These are phyloP conservation scores for Fagus sylvatica DNA, from an alignment of 306 rosid species.

Conservation along the genomic window DNA sequence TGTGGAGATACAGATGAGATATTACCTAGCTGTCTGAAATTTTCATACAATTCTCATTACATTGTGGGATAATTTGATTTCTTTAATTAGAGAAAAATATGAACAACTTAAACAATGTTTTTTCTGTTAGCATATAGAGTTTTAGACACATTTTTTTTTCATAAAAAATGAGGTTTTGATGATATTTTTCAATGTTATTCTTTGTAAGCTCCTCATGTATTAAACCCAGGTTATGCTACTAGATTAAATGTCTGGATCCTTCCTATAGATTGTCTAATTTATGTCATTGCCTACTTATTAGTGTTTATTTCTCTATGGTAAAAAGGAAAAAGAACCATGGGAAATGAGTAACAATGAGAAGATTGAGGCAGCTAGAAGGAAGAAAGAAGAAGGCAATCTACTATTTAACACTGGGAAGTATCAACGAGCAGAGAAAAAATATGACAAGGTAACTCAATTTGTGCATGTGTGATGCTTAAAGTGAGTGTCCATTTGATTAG, in stretches of 20 bases:
- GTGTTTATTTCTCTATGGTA: slow-evolving; percentile 19
- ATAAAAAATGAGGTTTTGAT: neutral
- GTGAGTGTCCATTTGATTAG: neutral
- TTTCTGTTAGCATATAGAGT: neutral
- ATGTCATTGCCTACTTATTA: neutral
- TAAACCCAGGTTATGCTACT: neutral
- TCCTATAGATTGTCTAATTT: neutral
- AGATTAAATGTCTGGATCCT: neutral
- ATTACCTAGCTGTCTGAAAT: slow-evolving; percentile 1
- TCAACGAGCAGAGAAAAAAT: slow-evolving; percentile 55
- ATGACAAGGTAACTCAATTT: slow-evolving; percentile 51
- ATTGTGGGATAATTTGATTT: neutral
- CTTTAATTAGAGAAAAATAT: slow-evolving; percentile 19
- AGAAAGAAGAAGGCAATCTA: slow-evolving; percentile 73
- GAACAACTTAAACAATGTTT: neutral
- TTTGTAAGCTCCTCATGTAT: neutral
- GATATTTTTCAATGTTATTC: neutral
- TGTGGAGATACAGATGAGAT: neutral
- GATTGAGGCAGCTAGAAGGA: slow-evolving; percentile 59
- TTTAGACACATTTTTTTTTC: neutral
- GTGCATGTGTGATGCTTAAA: slow-evolving; percentile 13
- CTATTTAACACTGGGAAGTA: slow-evolving; percentile 54
- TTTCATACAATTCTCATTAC: neutral
- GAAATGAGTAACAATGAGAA: slow-evolving; percentile 56
- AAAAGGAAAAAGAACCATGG: slow-evolving; percentile 70